These are phyloP conservation scores for Talaromyces sp. DNA, from an alignment of 2,329 filamentous ascomycete species.

Conservation along the genomic window DNA sequence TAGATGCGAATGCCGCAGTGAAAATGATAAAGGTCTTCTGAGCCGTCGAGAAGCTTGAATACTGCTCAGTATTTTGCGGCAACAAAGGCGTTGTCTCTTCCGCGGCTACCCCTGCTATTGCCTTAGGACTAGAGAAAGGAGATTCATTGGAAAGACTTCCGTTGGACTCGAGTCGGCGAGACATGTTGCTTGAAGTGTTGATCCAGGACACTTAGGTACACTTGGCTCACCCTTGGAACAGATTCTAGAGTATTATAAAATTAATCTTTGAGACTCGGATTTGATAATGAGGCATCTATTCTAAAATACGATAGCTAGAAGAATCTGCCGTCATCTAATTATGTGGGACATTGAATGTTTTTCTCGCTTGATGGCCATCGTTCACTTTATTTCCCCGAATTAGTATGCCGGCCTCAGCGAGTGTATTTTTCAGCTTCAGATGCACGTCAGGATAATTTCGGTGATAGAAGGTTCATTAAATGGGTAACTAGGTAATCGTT, in stretches of 20 bases:
- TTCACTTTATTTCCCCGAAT: neutral
- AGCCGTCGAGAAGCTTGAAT: neutral
- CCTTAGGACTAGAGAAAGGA: neutral
- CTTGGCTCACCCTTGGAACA: neutral
- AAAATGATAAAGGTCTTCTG: conserved; percentile 38
- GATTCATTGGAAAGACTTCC: neutral
- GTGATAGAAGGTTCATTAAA: neutral
- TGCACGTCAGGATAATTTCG: neutral
- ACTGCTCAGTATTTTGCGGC: neutral
- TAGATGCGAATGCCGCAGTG: conserved; percentile 38
- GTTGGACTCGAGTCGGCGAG: neutral
- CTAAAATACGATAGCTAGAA: neutral
- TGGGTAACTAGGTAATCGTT: neutral
- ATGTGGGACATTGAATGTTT: neutral
- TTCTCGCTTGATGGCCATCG: neutral
- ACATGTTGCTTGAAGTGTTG: neutral
- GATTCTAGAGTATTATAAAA: neutral
- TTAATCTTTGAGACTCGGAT: neutral
- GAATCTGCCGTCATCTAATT: neutral
- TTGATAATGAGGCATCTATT: neutral
- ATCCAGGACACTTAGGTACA: neutral
- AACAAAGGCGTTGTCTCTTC: neutral
- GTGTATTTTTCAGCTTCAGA: neutral
- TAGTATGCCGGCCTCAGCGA: neutral
- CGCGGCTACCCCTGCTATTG: neutral